Percentiles rank a stretch among this genome's conserved stretches.
Evolutionary conservation across 441 rosid genomes (phyloP).

Genomic region (Syzygium malaccense): DNA sequence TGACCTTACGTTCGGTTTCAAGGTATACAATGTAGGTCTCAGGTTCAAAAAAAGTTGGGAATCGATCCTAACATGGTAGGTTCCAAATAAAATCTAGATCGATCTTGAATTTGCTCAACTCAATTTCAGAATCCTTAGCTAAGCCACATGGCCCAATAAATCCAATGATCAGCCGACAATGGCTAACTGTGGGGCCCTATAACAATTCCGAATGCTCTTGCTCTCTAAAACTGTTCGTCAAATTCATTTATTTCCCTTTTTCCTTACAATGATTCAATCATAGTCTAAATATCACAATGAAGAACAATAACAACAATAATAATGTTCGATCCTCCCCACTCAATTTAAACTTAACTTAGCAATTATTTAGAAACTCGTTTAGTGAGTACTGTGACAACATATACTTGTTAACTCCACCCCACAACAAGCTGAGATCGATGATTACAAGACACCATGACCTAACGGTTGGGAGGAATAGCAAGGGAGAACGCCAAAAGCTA

Average conservation of each 20-base stretch:
- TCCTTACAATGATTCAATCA: not conserved
- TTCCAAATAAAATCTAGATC: too few relatives aligned
- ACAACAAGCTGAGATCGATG: not conserved
- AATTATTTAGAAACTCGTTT: not conserved
- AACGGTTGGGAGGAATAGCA: not conserved
- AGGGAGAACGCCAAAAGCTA: not conserved
- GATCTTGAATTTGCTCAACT: accelerated
- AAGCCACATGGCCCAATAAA: not conserved
- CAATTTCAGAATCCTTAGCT: not conserved
- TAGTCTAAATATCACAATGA: not conserved
- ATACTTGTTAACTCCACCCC: not conserved
- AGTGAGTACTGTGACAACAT: not conserved
- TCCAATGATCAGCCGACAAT: not conserved
- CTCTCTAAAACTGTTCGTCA: not conserved
- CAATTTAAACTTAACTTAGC: not conserved
- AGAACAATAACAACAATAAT: not conserved
- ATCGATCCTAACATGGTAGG: not conserved
- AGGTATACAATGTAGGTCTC: too few relatives aligned
- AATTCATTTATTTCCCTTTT: not conserved
- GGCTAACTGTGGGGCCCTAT: not conserved
- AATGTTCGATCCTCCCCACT: not conserved
- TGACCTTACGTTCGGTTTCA: not conserved
- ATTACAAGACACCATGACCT: not conserved
- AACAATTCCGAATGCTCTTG: not conserved
- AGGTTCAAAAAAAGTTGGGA: not conserved